Evolutionary conservation across 169 alveolate species (phyloP), one percentile per base, ranked within the genome.

Genomic region (Eimeria maxima): DNA sequence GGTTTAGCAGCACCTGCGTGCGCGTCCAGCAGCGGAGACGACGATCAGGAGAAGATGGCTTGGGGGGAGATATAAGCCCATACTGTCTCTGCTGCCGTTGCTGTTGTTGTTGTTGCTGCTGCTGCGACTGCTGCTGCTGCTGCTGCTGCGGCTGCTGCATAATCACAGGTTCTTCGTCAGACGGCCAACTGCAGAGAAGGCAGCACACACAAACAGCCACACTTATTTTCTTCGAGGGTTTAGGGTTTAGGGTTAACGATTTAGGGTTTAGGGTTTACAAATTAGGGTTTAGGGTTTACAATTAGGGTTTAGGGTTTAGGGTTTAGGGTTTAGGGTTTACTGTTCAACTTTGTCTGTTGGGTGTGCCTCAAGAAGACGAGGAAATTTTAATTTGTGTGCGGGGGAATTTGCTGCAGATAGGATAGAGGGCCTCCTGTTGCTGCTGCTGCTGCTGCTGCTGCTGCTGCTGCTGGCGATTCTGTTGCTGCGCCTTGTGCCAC

Each of bases 1-100:
- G 57, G 57, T 50, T 50, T 50, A 50, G 57, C 57, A 50, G 57
- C 78, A 67, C 78, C 78, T 67, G 78, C 6, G 27, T 67, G 44
- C 78, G 78, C 78, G 78, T 67, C 78, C 78, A 67, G 38, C 38
- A 67, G 27, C 78, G 78, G 38, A 67, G 38, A 5, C 78, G 78
- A 27, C 78, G 78, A 67, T 67, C 78, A n/a, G 78, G 78, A 22
- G 38, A 7, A 5, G 78, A n/a, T 7, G 78, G 38, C 78, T 67
- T 67, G 78, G 78, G 78, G 6, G 78, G 78, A 67, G 78, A 67
- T n/a, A 67, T 67, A 7, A 67, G 7, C 38, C 78, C 78, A 14
- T 27, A 67, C 78, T 67, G 78, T 20, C 14, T 22, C 78, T 67
- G 78, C 78, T n/a, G 38, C 78, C 14, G 78, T 20, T 67, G 78